phyloP scores from a whole-genome alignment of 768 basidiomycete species.

The Melanogaster broomeanus region DNA sequence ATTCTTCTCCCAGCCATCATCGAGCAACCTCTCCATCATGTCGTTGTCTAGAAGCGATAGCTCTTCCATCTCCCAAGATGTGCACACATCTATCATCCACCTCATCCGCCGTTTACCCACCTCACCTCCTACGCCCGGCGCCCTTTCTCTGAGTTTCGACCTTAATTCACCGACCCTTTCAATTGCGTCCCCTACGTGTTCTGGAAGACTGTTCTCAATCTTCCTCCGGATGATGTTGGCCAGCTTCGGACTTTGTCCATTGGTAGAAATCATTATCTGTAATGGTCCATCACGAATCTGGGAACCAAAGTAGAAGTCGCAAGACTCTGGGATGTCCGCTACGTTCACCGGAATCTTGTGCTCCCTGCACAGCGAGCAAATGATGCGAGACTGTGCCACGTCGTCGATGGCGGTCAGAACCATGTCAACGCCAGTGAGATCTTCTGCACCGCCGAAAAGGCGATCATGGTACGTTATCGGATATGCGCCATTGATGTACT shows the following conservation, averaged over 20 bases:
- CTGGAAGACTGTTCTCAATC: conserved; percentile 70
- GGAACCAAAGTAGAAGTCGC: conserved; percentile 98
- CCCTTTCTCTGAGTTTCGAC: conserved; percentile 69
- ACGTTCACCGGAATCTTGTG: conserved; percentile 87
- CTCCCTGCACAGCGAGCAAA: conserved; percentile 67
- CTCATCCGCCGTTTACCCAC: conserved; percentile 81
- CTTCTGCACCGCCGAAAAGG: conserved; percentile 60
- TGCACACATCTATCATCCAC: conserved; percentile 90
- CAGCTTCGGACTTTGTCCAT: conserved; percentile 89
- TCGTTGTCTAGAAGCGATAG: conserved; percentile 68
- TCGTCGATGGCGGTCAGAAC: conserved; percentile 94
- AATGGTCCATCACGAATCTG: conserved; percentile 88
- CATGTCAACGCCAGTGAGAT: conserved; percentile 76
- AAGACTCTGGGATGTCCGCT: conserved; percentile 92
- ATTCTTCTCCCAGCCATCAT: conserved; percentile 84
- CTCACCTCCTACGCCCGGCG: conserved; percentile 80
- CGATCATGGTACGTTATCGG: conserved; percentile 74
- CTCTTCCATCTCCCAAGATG: conserved; percentile 82
- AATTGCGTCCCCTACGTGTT: conserved; percentile 75
- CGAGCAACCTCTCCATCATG: conserved; percentile 64
- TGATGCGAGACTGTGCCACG: conserved; percentile 66
- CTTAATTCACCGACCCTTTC: conserved; percentile 77
- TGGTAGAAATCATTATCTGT: conserved; percentile 95
- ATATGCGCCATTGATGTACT: conserved; percentile 45
- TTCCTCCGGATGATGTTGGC: conserved; percentile 77